Evolutionary conservation across 129 eudicot genomes (phyloP), one percentile per base, ranked within the genome.

Genomic region (Saposhnikovia divaricata): DNA sequence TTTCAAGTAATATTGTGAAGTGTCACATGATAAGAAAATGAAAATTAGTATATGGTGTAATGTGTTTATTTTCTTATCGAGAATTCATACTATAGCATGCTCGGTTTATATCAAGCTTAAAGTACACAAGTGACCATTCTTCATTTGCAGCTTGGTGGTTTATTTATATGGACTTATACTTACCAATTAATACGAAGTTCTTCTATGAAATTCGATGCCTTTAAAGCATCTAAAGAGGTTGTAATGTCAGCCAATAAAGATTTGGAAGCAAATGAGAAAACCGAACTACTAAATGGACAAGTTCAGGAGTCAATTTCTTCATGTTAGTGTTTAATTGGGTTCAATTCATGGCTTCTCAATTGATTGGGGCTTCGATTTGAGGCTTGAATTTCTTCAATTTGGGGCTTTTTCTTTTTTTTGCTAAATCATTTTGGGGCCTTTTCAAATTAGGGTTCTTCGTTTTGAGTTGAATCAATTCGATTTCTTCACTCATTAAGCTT

Each of bases 101-200:
- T 57, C 34, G 6, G 2, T 65, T 63, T 6, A 25, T 28, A 18
- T 42, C 4, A 42, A 42, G 31, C 16, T 43, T 10, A 46, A 72
- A 43, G 21, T 45, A 34, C 5, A 43, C 18, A 37, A 70, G 76
- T 40, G 37, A 43, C 53, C 42, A 46, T 81, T 48, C 45, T 71
- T 76, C 75, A 25, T 21, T 69, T 83, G 77, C 87, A 92, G 98
- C 84, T 94, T 75, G 93, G 96, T 38, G 88, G 93, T 65, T 72
- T 94, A 79, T 92, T 66, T 85, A 86, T 89, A 77, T 94, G 98
- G 97, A 94, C 98, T 7, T 90, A 84, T 66, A 85, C 96, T 46
- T 94, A 71, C 86, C 97, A 94, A 73, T 48, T 94, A 23, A 68
- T 94, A 38, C 79, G 84, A 84, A 86, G 81, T 76, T 86, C 98